Evolutionary conservation across 2,329 filamentous ascomycete genomes (phyloP), one percentile per base, ranked within the genome.

Genomic region (Talaromyces sp.): DNA sequence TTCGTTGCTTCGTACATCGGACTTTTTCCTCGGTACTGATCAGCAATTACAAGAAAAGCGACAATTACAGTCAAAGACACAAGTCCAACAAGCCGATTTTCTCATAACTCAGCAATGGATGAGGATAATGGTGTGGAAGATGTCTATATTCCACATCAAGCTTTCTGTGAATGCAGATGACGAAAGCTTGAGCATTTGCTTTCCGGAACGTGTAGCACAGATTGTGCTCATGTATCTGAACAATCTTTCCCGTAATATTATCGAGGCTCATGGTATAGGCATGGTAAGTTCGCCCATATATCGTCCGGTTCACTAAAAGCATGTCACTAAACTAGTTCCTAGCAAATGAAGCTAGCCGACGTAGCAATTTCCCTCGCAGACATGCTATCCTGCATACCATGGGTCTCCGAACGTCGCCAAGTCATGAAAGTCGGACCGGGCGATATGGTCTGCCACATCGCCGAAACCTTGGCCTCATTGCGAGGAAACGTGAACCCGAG

Each of bases 261-360:
- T 63, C 39, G 62, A 63, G 42, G 62, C 62, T 16, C 62, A 63
- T 37, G 62, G 62, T 9, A 60, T 63, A n/a, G 62, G 62, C 35
- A 63, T 63, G 58, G 62, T 63, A 35, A 50, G 48, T 7, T 28
- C 7, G 2, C 31, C 7, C 18, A 16, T 6, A 21, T 48, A 11
- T 9, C 6, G 46, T 25, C 14, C 4, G 14, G 7, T 58, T 7
- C 12, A 21, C 35, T 23, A 4, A 28, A 46, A 46, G 7, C 21
- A 11, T 3, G 5, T 18, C 23, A 18, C 39, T 44, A 3, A 56
- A 35, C 14, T 8, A 21, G n/a, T 1, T 44, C 18, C 8, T 16
- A 63, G 62, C 62, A 63, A 63, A 63, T 63, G 62, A 63, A 63
- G 52, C 21, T 63, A 28, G 62, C 62, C 50, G 62, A 63, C 28